Conservation (phyloP, 2,329 filamentous ascomycete species). For the Lachnellula arida region DNA sequence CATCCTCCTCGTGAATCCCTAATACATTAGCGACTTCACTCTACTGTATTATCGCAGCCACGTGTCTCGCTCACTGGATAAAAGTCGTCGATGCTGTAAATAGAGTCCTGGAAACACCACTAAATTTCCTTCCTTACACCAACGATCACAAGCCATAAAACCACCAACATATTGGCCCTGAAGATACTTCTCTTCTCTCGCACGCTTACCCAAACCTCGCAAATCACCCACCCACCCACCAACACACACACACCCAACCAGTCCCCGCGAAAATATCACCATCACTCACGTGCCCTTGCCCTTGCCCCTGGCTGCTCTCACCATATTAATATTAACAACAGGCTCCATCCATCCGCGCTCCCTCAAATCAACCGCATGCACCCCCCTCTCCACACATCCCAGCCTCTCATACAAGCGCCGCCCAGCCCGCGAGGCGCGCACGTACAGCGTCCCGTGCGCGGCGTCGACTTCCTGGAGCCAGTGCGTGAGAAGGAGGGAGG, state of each 20-base stretch:
- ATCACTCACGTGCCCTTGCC: neutral
- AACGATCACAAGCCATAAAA: too few species aligned
- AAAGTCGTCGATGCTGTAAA: too few species aligned
- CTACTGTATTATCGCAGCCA: too few species aligned
- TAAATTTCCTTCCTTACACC: too few species aligned
- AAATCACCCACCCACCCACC: neutral
- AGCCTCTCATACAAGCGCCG: conserved; percentile 5
- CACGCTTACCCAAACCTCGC: neutral
- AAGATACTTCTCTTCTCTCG: conserved; percentile 1
- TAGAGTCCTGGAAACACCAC: too few species aligned
- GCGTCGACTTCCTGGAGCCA: conserved; percentile 6
- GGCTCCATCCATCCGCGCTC: conserved; percentile 3
- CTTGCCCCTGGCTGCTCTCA: conserved; percentile 5
- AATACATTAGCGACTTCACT: too few species aligned
- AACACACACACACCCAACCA: too few species aligned
- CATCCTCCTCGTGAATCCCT: too few species aligned
- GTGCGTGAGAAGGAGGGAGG: conserved; percentile 3
- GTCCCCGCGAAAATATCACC: neutral
- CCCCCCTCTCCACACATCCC: conserved; percentile 2
- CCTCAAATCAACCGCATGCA: conserved; percentile 4
- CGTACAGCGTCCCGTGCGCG: conserved; percentile 4
- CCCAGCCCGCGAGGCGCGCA: conserved; percentile 2
- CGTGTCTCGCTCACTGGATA: too few species aligned
- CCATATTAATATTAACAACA: conserved; percentile 6
- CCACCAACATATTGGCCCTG: neutral